These are phyloP conservation scores for Leccinum obscurum DNA, from an alignment of 768 basidiomycete species.

Conservation along the genomic window DNA sequence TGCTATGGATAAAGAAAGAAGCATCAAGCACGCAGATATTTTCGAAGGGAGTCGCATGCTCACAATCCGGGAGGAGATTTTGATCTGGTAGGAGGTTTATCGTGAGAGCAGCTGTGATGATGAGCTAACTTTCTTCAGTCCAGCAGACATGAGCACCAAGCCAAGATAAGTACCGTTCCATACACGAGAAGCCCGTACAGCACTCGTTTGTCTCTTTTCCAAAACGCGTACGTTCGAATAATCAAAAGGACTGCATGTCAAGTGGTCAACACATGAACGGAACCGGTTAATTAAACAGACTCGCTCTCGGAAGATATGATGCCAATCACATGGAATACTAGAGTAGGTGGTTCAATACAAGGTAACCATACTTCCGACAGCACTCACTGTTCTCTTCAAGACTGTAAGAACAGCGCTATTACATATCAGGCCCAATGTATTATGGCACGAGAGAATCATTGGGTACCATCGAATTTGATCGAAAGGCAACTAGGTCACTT, in stretches of 20 bases:
- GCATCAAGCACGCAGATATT: neutral
- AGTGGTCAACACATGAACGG: neutral
- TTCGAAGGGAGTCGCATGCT: neutral
- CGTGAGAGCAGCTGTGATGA: neutral
- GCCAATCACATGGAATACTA: neutral
- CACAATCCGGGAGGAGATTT: neutral
- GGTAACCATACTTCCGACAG: neutral
- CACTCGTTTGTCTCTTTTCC: neutral
- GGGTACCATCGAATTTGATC: neutral
- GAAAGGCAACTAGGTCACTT: neutral
- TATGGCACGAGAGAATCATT: neutral
- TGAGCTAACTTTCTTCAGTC: neutral
- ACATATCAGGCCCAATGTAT: neutral
- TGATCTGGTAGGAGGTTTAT: neutral
- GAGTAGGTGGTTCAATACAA: neutral
- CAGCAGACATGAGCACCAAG: neutral
- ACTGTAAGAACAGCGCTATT: neutral
- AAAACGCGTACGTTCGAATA: neutral
- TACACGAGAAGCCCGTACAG: neutral
- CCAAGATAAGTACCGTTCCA: neutral
- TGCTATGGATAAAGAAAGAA: neutral
- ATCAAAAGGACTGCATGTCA: neutral
- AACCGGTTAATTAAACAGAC: neutral
- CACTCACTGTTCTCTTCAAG: neutral
- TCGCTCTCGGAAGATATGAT: neutral